A percentile compares a stretch with the other conserved stretches of the same genome.
Conservation (phyloP, 257 asterid genomes). For the Ehretia macrophylla region DNA sequence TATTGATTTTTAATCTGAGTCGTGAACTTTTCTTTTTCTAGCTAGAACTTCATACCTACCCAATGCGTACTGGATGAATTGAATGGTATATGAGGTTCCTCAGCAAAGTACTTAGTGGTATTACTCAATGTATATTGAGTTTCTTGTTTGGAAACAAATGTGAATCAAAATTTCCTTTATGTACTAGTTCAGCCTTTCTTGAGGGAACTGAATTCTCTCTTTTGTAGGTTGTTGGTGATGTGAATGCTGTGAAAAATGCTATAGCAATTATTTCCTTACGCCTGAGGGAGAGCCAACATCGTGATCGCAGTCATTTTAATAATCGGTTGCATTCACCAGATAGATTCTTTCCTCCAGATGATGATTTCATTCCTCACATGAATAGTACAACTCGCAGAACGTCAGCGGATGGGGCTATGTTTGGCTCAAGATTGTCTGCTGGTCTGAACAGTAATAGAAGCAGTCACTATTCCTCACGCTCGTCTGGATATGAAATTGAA, state of each 20-base stretch:
- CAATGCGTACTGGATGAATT: no score
- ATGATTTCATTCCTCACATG: conserved; percentile 43
- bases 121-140: no score
- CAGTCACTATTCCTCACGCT: conserved; percentile 52
- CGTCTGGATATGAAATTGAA: conserved; percentile 51
- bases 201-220: conserved; percentile 6
- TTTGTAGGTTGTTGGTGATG: conserved; percentile 79
- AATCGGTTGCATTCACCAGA: conserved; percentile 65
- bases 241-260: conserved; percentile 71
- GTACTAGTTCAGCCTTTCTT: neutral
- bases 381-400: conserved; percentile 37
- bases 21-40: no score
- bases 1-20: no score
- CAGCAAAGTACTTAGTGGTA: no score
- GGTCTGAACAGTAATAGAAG: conserved; percentile 39
- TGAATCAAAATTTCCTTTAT: neutral
- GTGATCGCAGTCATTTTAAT: conserved; percentile 60
- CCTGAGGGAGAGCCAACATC: conserved; percentile 91
- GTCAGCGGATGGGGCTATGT: conserved; percentile 53
- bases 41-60: no score
- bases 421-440: conserved; percentile 54
- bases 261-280: conserved; percentile 68
- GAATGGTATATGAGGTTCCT: no score
- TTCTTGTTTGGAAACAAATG: no score
- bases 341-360: conserved; percentile 48